Percentiles rank a stretch among this genome's conserved stretches.
These are phyloP conservation scores for Esteya vermicola DNA, from an alignment of 2,329 filamentous ascomycete genomes.

Conservation along the genomic window DNA sequence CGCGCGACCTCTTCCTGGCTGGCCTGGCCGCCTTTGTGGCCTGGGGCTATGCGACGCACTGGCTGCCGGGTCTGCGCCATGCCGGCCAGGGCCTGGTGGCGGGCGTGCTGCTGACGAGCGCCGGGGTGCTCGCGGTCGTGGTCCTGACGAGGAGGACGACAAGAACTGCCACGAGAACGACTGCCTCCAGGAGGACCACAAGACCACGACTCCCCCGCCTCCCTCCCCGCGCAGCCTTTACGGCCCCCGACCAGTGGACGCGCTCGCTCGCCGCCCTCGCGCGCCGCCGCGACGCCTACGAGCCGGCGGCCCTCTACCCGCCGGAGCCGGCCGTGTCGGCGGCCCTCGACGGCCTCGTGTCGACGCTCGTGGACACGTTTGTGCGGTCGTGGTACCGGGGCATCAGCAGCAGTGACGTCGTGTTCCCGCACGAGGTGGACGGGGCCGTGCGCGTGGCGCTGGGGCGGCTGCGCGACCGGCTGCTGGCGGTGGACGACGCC, in stretches of 20 bases:
- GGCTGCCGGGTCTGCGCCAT: conserved; percentile 72
- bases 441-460: conserved; percentile 61
- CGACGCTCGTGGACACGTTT: conserved; percentile 68
- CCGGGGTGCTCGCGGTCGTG: conserved; percentile 42
- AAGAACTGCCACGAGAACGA: too few relatives aligned
- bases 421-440: conserved; percentile 78
- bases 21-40: conserved; percentile 61
- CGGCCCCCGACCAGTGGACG: conserved; percentile 50
- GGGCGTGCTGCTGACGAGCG: conserved; percentile 45
- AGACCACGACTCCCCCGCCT: neutral
- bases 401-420: conserved; percentile 68
- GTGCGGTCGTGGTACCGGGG: conserved; percentile 76
- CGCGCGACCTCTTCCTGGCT: conserved; percentile 56
- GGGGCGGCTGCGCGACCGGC: conserved; percentile 52
- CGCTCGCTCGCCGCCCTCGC: conserved; percentile 54
- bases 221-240: conserved; percentile 30
- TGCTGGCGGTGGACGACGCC: conserved; percentile 71
- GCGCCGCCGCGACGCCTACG: conserved; percentile 52
- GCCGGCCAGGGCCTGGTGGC: conserved; percentile 69
- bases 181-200: too few relatives aligned
- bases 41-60: conserved; percentile 77
- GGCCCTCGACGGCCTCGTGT: conserved; percentile 65
- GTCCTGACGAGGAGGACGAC: conserved; percentile 18
- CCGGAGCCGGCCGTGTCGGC: conserved; percentile 65
- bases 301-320: conserved; percentile 55